Evolutionary conservation across 768 basidiomycete species (phyloP).

Genomic region (Pholiota microspora): DNA sequence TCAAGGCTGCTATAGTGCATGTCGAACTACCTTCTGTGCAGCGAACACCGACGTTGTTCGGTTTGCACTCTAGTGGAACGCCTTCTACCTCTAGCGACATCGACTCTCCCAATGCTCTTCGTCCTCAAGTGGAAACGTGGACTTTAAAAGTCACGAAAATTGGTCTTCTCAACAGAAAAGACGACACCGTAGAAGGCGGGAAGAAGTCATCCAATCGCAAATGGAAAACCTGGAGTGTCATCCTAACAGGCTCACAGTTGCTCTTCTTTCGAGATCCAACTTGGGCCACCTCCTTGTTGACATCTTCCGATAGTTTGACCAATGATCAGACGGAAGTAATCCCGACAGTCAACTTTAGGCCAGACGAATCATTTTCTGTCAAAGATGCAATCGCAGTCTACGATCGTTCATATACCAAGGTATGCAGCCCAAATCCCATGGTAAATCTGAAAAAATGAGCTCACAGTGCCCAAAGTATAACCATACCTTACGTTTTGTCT

Average conservation of each 20-base stretch:
- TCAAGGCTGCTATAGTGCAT: constrained; percentile 56
- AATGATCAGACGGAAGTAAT: constrained; percentile 14
- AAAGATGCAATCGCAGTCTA: constrained; percentile 77
- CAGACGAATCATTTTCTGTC: constrained; percentile 84
- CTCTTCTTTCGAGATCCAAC: constrained; percentile 81
- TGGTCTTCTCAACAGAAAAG: constrained; percentile 79
- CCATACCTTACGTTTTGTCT: constrained; percentile 74
- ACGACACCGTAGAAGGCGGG: constrained; percentile 73
- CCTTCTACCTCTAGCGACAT: constrained; percentile 16
- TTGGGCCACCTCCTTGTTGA: constrained; percentile 47
- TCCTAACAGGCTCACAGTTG: constrained; percentile 88
- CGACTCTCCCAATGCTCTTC: constrained; percentile 12
- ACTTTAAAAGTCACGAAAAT: constrained; percentile 74
- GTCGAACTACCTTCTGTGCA: constrained; percentile 41
- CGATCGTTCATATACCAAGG: constrained; percentile 78
- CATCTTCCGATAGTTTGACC: constrained; percentile 32
- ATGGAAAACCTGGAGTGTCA: constrained; percentile 84
- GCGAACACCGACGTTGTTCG: constrained; percentile 35
- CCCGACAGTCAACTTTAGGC: constrained; percentile 49
- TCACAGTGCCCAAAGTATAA: constrained; percentile 42
- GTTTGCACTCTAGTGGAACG: constrained; percentile 34
- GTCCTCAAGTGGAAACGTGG: constrained; percentile 23
- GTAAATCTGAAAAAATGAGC: neutral
- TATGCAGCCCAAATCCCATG: constrained; percentile 33
- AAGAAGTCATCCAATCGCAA: constrained; percentile 76